phyloP scores from a whole-genome alignment of 2,329 filamentous ascomycete species.

The Orbilia quercus region DNA sequence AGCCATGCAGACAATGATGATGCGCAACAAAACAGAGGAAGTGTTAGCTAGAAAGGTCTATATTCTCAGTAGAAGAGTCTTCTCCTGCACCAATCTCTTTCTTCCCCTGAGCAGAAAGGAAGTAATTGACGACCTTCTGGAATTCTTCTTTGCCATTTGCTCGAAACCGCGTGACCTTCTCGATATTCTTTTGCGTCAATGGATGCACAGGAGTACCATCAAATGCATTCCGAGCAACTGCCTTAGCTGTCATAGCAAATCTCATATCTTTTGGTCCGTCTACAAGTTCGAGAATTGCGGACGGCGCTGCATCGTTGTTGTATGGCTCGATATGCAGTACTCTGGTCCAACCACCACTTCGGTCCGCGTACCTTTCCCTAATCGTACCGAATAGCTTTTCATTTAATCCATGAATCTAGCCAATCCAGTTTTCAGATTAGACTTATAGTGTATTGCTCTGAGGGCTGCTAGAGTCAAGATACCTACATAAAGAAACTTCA shows the following conservation, averaged over 20 bases:
- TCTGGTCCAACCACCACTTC: conserved; percentile 93
- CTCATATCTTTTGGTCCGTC: conserved; percentile 94
- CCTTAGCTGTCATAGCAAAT: conserved; percentile 90
- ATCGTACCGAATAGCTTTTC: conserved; percentile 90
- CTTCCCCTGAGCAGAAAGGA: conserved; percentile 31
- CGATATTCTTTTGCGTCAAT: conserved; percentile 80
- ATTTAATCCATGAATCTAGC: conserved; percentile 67
- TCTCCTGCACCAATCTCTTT: conserved; percentile 58
- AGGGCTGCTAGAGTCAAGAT: not conserved
- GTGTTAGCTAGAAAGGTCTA: not conserved
- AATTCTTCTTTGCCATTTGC: conserved; percentile 74
- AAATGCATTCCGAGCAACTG: conserved; percentile 74
- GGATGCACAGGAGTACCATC: conserved; percentile 72
- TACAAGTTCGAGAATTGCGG: conserved; percentile 92
- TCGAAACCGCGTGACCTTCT: conserved; percentile 83
- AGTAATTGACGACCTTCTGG: conserved; percentile 70
- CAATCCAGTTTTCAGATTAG: not conserved
- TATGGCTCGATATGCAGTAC: conserved; percentile 91
- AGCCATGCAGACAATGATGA: no score
- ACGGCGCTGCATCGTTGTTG: conserved; percentile 86
- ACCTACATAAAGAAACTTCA: conserved; percentile 85
- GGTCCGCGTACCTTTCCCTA: conserved; percentile 78
- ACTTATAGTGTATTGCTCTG: not conserved
- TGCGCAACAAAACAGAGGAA: no score
- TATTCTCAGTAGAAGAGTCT: no score